These are phyloP conservation scores for Bombardia bombarda DNA, from an alignment of 495 filamentous ascomycete species.

Conservation along the genomic window DNA sequence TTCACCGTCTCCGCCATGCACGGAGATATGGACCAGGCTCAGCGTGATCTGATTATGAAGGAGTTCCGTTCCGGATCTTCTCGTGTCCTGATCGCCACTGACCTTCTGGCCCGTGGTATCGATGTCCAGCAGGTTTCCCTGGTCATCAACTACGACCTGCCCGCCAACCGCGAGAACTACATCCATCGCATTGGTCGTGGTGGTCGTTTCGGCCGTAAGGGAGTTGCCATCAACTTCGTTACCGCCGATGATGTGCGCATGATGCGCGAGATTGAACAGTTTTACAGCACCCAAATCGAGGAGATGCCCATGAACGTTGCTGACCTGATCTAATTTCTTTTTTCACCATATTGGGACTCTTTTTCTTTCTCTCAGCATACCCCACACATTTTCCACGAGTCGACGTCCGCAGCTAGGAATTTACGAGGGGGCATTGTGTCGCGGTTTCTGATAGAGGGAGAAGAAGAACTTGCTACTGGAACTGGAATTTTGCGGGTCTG, in stretches of 20 bases:
- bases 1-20: conserved; percentile 99
- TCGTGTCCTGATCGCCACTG: conserved; percentile 94
- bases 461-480: conserved; percentile 10
- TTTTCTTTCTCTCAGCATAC: conserved; percentile 22
- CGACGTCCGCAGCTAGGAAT: conserved; percentile 15
- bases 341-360: conserved; percentile 1
- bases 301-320: conserved; percentile 99
- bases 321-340: conserved; percentile 46
- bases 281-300: conserved; percentile 97
- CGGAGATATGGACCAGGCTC: conserved; percentile 97
- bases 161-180: conserved; percentile 99
- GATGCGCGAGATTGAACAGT: conserved; percentile 91
- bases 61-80: conserved; percentile 96
- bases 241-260: conserved; percentile 97
- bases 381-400: conserved; percentile 15
- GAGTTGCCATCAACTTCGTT: conserved; percentile 99
- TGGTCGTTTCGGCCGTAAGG: conserved; percentile 94
- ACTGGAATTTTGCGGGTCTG: conserved; percentile 16
- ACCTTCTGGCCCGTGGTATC: conserved; percentile 96
- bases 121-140: conserved; percentile 99
- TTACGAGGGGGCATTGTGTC: conserved; percentile 18
- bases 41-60: conserved; percentile 97
- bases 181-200: conserved; percentile 96
- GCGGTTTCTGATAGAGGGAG: conserved; percentile 21
- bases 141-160: conserved; percentile 98